Base-by-base conservation (phyloP, 2,329 filamentous ascomycete genomes). In the Sporothrix humicola region DNA sequence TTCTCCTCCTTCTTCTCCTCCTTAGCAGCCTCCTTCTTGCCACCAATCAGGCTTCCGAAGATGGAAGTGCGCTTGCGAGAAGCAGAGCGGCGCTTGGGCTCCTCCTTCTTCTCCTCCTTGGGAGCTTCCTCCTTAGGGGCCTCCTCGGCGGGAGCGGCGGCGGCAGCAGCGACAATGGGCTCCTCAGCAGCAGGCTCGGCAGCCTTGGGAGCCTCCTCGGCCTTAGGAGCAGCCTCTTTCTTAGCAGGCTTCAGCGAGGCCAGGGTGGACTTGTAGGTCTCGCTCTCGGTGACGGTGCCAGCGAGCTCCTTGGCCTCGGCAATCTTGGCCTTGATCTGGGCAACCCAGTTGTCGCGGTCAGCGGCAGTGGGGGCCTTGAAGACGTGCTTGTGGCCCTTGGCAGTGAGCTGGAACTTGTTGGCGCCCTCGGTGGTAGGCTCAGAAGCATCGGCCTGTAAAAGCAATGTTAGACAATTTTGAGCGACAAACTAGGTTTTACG, bases 321-420 rank as follows among this genome's bases (percentile, higher is more conserved):
- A 71, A 93, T 89, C 87, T 95, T 93, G 79, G 88, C 85, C 89
- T 96, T 94, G 78, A 97, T 83, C 80, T 95, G 92, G 76, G 90
- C 85, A 79, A 97, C 89, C 96, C 96, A 98, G 88, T 92, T 93
- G 83, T 97, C 94, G 81, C 95, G 94, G 85, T 98, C 94, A 74
- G 89, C 85, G 68, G 88, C 79, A 79, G 81, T 91, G 79, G 86
- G 80, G 73, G 95, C 93, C 89, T 98, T 95, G 88, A 99, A 97
- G 75, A 89, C 89, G 88, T 98, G 94, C 90, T 97, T 97, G 85
- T 97, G 92, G 78, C 92, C 92, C 84, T 92, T 91, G 81, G 93
- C 85, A 81, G 91, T 93, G 87, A 98, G 92, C 80, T 90, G 86
- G 87, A 99, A 97, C 84, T 96, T 95, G 84, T 89, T 88, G 77